Evolutionary conservation across 139 green algal species (phyloP), one percentile per base, ranked within the genome.

Genomic region (Marvania coccoides): DNA sequence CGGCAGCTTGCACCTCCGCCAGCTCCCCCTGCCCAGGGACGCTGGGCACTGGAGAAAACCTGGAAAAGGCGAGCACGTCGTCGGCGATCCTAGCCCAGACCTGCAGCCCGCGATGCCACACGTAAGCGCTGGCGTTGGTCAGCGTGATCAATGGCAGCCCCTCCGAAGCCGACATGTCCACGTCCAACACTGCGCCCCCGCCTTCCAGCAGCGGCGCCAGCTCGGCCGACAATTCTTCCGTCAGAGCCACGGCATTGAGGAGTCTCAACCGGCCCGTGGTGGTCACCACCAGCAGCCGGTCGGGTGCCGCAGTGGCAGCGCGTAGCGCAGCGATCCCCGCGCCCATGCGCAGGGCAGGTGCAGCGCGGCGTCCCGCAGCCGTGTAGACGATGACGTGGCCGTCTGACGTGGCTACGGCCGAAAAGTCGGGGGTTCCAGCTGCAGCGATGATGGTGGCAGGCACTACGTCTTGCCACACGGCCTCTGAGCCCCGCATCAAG

Each of bases 71-170:
- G 58, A 83, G 83, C 0, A 74, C 60, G 29, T 79, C 69, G 63
- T 91, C 87, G 3, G 78, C 81, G 30, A 91, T 76, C 29, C 78
- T 64, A 58, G 85, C 67, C 87, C 87, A 93, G 40, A 33, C 56
- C 39, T 65, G 19, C 69, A 91, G 55, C 8, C 58, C 65, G 0
- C 24, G n/a, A 42, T 87, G 65, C 71, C 79, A 86, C 10, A 69
- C 46, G 67, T 83, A 85, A 29, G 83, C 87, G 47, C 71, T 71
- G 30, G 55, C 35, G 70, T 85, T 77, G 31, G 61, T 65, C 30
- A 93, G 65, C 19, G 87, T 73, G 23, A 83, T 47, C n/a, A 90
- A 46, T 2, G 84, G 82, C 10, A 63, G 23, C 1, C 84, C 83
- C 23, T 40, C 23, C 36, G 28, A 28, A 4, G 35, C 34, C 4